Evolutionary conservation across 2,329 filamentous ascomycete genomes (phyloP).

Genomic region (Helicocarpus griseus): DNA sequence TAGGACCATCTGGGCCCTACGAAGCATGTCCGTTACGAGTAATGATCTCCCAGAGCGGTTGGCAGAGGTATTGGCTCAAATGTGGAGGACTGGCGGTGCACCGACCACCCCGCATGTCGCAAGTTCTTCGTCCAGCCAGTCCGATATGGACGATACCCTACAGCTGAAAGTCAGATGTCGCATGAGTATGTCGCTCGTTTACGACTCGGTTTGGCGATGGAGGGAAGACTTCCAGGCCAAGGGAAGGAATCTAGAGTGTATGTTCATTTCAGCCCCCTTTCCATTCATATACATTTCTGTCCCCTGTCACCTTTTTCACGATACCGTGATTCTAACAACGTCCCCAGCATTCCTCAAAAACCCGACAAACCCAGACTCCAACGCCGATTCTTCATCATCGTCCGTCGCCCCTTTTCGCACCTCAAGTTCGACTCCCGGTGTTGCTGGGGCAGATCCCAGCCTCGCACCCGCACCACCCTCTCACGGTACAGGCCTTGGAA

Average conservation of each 20-base stretch:
- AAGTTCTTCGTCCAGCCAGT: conserved; percentile 17
- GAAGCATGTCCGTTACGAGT: conserved; percentile 50
- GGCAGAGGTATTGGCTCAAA: conserved; percentile 55
- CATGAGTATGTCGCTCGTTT: conserved; percentile 59
- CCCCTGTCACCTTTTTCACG: neutral
- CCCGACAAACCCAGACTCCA: conserved; percentile 74
- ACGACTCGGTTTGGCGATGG: conserved; percentile 60
- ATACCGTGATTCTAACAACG: conserved; percentile 19
- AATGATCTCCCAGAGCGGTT: conserved; percentile 57
- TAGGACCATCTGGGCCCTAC: conserved; percentile 48
- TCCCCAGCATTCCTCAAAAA: conserved; percentile 60
- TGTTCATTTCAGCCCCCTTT: conserved; percentile 23
- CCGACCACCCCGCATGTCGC: conserved; percentile 11
- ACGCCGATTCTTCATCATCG: conserved; percentile 61
- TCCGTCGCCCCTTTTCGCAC: conserved; percentile 37
- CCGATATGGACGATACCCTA: conserved; percentile 37
- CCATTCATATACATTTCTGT: conserved; percentile 10
- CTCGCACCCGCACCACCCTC: conserved; percentile 30
- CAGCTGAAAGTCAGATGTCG: conserved; percentile 56
- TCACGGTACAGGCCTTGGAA: conserved; percentile 22
- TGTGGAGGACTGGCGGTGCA: conserved; percentile 47
- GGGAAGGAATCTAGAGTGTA: conserved; percentile 64
- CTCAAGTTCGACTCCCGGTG: conserved; percentile 26
- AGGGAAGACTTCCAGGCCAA: conserved; percentile 56
- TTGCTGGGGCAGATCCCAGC: conserved; percentile 31